These are phyloP conservation scores for Fragosphaeria purpurea DNA, from an alignment of 2,329 filamentous ascomycete genomes.

Conservation along the genomic window DNA sequence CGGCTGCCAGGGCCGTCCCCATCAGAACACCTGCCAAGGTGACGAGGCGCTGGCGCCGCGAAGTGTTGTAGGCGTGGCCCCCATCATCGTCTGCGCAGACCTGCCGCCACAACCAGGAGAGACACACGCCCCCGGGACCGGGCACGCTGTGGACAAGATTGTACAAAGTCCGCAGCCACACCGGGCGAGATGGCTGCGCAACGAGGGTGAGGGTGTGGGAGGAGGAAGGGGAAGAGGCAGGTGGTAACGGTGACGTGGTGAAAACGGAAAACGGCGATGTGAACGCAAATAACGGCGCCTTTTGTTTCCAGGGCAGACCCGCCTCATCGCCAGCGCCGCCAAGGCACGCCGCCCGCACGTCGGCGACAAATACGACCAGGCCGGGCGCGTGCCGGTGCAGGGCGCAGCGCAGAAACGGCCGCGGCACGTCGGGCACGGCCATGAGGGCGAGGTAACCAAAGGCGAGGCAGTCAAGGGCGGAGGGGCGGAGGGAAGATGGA, in stretches of 20 bases:
- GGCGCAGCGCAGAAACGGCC: constrained; percentile 23
- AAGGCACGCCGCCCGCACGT: constrained; percentile 9
- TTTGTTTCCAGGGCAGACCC: neutral
- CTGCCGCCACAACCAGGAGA: constrained; percentile 18
- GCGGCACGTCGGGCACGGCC: constrained; percentile 31
- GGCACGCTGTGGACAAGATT: constrained; percentile 22
- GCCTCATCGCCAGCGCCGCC: neutral
- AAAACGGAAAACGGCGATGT: neutral
- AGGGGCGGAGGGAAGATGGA: constrained; percentile 26
- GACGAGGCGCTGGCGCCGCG: constrained; percentile 20
- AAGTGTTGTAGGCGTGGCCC: constrained; percentile 1
- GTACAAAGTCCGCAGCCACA: constrained; percentile 20
- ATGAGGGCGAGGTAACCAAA: constrained; percentile 73
- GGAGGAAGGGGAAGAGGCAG: neutral
- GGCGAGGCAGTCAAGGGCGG: constrained; percentile 67
- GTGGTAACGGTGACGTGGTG: neutral
- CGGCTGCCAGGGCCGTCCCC: constrained; percentile 27
- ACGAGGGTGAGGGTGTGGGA: neutral
- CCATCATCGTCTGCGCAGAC: constrained; percentile 16
- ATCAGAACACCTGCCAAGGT: constrained; percentile 25
- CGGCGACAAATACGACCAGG: constrained; percentile 11
- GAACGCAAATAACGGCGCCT: neutral
- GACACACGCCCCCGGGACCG: constrained; percentile 23
- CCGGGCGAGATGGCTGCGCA: neutral
- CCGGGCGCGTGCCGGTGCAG: constrained; percentile 7